A percentile compares a stretch with the other conserved stretches of the same genome.
These are phyloP conservation scores for Pichia ethanolica DNA, from an alignment of 805 yeast species.

Conservation along the genomic window DNA sequence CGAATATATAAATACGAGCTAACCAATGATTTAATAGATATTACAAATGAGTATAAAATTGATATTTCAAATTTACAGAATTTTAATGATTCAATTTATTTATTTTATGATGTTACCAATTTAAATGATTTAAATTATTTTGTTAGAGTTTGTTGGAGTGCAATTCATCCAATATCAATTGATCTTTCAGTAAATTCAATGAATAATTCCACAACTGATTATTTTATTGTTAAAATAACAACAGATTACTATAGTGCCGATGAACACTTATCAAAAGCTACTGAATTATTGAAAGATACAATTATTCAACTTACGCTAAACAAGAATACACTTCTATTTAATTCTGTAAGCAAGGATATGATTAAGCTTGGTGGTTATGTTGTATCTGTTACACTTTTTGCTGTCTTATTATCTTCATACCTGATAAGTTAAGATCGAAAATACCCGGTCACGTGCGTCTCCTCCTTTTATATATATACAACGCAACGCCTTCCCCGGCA, in stretches of 20 bases:
- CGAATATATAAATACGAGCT: too few species aligned
- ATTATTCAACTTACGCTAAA: neutral
- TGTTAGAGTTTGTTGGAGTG: conserved; percentile 20
- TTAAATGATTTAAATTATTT: neutral
- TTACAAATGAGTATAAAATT: neutral
- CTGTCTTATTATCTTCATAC: neutral
- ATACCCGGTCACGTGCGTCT: too few species aligned
- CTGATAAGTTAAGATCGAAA: too few species aligned
- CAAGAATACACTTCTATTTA: neutral
- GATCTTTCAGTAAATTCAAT: neutral
- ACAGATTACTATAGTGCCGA: conserved; percentile 16
- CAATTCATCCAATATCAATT: conserved; percentile 19
- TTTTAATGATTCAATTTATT: too few species aligned
- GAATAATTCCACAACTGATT: too few species aligned
- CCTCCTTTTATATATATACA: too few species aligned
- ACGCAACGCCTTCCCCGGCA: too few species aligned
- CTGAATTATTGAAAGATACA: neutral
- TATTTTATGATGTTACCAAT: neutral
- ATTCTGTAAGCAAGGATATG: neutral
- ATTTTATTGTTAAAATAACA: conserved; percentile 10
- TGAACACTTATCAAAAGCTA: neutral
- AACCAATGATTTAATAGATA: neutral
- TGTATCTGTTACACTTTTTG: neutral
- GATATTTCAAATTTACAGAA: neutral
- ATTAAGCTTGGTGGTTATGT: neutral